Evolutionary conservation across 805 yeast species (phyloP), one percentile per base, ranked within the genome.

Genomic region (Ogataea allantospora): DNA sequence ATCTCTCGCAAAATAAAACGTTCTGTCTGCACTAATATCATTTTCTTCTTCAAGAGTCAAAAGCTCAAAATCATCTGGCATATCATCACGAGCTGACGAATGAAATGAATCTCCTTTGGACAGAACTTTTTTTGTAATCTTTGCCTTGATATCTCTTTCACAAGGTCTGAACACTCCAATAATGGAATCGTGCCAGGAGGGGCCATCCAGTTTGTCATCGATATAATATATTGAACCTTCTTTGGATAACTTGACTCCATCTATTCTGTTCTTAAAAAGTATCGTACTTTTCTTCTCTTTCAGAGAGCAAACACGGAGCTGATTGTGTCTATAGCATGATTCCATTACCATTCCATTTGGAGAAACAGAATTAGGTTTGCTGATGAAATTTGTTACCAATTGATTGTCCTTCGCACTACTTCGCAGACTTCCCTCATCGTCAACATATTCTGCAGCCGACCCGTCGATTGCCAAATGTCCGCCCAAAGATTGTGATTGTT

Each of bases 1-100:
- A 57, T 79, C 85, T n/a, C 77, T 76, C 1, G 78, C 68, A 11
- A 54, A 54, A 40, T 58, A 69, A 49, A 64, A 73, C 16, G 46
- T 40, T 8, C 14, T 19, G 26, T 36, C 45, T 16, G 31, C 12
- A 3, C 33, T 40, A 16, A 27, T 13, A 5, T 43, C 48, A 15
- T 40, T 44, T 6, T 41, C 48, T 19, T 50, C 43, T 16, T 51
- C 50, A 6, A 39, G 42, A 11, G 31, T 33, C 9, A 48, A 44
- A 3, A 40, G 38, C 3, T 42, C 55, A 10, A 36, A 40, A 15
- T 50, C 52, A 5, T 53, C 55, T 4, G 36, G 44, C 9, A 35
- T 30, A 9, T 39, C 39, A 10, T 33, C 39, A 18, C 35, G 29
- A 25, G 30, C 5, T 3, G 42, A 28, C 5, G 37, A 30, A 8